Conservation (phyloP, 2,329 filamentous ascomycete species). For the Biscogniauxia marginata region DNA sequence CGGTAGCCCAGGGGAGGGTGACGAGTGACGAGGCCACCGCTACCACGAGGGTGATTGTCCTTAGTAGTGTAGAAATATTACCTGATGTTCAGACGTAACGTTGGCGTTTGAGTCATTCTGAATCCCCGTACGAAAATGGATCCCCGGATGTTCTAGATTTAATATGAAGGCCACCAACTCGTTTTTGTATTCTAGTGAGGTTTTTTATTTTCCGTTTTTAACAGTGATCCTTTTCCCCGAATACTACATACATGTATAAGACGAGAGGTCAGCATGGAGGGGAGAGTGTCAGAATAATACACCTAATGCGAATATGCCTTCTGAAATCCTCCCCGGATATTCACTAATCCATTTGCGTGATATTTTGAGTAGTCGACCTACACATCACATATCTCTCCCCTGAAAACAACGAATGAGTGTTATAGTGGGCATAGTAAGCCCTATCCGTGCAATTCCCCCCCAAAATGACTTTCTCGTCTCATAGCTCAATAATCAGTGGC, state of each 20-base stretch:
- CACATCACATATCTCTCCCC: not conserved
- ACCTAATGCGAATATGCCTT: not conserved
- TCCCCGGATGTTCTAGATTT: not conserved
- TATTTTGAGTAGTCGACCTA: not conserved
- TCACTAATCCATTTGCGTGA: not conserved
- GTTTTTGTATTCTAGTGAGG: not conserved
- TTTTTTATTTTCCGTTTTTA: not conserved
- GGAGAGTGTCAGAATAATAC: not conserved
- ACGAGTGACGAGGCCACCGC: not conserved
- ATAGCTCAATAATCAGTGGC: slow-evolving; percentile 23
- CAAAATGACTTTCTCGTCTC: not conserved
- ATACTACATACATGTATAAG: not conserved
- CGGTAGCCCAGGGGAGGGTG: not conserved
- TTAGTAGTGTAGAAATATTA: too few relatives aligned
- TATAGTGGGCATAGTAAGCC: not conserved
- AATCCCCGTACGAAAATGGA: not conserved
- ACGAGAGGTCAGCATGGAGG: not conserved
- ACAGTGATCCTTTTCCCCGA: not conserved
- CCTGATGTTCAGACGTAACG: too few relatives aligned
- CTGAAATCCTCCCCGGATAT: not conserved
- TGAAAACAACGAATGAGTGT: not conserved
- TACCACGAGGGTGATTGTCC: too few relatives aligned
- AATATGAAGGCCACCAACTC: not conserved
- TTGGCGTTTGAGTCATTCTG: too few relatives aligned
- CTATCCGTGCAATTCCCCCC: not conserved